Evolutionary conservation across 257 asterid species (phyloP).

Genomic region (Anisodus tanguticus): DNA sequence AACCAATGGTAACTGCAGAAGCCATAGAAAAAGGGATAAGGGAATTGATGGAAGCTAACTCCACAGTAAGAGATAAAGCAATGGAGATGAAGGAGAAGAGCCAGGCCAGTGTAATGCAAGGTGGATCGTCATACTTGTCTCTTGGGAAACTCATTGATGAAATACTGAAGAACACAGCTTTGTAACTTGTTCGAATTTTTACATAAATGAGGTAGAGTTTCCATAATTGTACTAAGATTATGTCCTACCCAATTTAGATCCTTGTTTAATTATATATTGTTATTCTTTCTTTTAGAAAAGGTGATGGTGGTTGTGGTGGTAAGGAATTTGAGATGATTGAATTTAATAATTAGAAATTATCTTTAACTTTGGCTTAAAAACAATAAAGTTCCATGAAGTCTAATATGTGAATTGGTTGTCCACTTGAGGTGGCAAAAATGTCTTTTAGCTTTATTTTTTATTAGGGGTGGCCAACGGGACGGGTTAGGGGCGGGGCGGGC

Average conservation of each 20-base stretch:
- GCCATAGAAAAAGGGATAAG: constrained; percentile 50
- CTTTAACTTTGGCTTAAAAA: too few species aligned
- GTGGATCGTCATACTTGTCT: constrained; percentile 55
- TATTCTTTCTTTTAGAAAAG: too few species aligned
- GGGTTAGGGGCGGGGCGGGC: too few species aligned
- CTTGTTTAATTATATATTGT: background rate
- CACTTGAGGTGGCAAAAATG: too few species aligned
- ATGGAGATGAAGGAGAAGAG: constrained; percentile 47
- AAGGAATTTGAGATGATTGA: too few species aligned
- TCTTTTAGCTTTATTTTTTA: too few species aligned
- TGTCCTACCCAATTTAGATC: background rate
- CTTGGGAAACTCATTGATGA: constrained; percentile 40
- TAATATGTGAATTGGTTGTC: too few species aligned
- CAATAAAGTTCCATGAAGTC: too few species aligned
- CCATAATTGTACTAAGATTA: background rate
- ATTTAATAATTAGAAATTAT: too few species aligned
- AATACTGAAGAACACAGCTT: constrained; percentile 28
- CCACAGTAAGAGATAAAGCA: constrained; percentile 45
- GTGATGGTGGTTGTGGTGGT: too few species aligned
- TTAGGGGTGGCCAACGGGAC: too few species aligned
- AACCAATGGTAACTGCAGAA: constrained; percentile 32
- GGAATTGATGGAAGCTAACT: constrained; percentile 49
- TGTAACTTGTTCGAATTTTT: background rate
- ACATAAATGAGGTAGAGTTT: background rate
- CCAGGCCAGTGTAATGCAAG: constrained; percentile 41